Percentiles rank a stretch among this genome's conserved stretches.
phyloP scores from a whole-genome alignment of 768 basidiomycete genomes.

The Serendipita vermifera region DNA sequence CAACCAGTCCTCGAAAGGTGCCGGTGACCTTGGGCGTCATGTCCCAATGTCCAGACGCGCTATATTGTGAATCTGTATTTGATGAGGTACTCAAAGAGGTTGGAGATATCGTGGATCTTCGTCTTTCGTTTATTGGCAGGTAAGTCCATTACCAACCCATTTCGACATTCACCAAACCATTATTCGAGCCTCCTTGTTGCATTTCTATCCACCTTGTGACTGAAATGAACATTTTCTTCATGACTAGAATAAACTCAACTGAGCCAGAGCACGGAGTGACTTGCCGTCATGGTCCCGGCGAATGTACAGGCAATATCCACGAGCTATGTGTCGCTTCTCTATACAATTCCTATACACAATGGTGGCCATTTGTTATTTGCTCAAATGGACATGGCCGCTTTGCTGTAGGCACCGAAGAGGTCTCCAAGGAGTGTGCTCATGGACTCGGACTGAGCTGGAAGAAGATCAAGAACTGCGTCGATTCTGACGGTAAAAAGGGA shows the following conservation, averaged over 20 bases:
- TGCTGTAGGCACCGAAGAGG: constrained; percentile 50
- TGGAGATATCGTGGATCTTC: constrained; percentile 49
- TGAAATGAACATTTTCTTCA: neutral
- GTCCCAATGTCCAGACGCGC: constrained; percentile 70
- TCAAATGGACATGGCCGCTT: constrained; percentile 49
- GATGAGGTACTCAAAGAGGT: constrained; percentile 55
- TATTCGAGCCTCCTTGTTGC: constrained; percentile 13
- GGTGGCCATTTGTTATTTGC: constrained; percentile 80
- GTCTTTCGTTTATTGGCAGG: constrained; percentile 62
- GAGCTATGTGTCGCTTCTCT: constrained; percentile 59
- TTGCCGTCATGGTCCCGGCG: constrained; percentile 67
- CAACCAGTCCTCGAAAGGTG: no score
- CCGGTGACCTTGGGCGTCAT: constrained; percentile 47
- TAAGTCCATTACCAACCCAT: constrained; percentile 28
- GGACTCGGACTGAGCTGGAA: constrained; percentile 59
- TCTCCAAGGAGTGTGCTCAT: constrained; percentile 53
- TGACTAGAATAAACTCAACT: constrained; percentile 42
- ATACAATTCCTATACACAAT: constrained; percentile 38
- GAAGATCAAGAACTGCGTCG: constrained; percentile 34
- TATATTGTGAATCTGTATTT: constrained; percentile 67
- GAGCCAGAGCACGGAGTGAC: constrained; percentile 62
- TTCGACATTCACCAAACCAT: no score
- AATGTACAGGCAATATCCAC: constrained; percentile 83
- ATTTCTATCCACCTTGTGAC: neutral
- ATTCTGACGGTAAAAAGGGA: constrained; percentile 50